Base-by-base conservation (phyloP, 768 basidiomycete genomes). In the Mycena capillaripes region DNA sequence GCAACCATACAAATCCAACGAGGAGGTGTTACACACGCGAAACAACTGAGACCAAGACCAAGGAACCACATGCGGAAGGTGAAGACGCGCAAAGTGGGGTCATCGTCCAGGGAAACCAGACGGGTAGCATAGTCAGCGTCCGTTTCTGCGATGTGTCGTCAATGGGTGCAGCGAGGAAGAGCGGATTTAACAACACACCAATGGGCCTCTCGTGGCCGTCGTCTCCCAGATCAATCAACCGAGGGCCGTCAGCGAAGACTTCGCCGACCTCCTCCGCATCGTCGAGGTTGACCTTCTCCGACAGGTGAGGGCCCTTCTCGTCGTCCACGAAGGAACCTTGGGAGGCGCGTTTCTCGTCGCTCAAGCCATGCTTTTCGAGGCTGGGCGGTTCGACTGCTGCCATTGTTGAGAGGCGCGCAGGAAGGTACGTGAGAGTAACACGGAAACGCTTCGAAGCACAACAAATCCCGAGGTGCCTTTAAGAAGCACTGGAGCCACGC, bases 61-160 rank as follows among this genome's bases (percentile, higher is more conserved):
- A 88, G 77, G 79, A 88, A 83, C 77, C 83, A 82, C 57, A 85
- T 83, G 12, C 87, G 80, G 79, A 88, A 87, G 19, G 86, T 87
- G 66, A 82, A 81, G 3, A 82, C 76, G 0, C 80, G 83, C 7
- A 86, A 77, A 8, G 78, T 76, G 3, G 79, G 77, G 71, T 86
- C 84, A 71, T 87, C 85, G 40, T 85, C 84, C 46, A 85, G 77
- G 12, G 83, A 84, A 50, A 86, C 74, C 29, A 86, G 78, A 46
- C 83, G 83, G 12, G 81, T 77, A 6, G 84, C 80, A 59, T 82
- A 81, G 73, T 85, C 84, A 17, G 75, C 66, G 63, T 80, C 81
- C n/a, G 77, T 81, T 36, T 76, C 81, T 81, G 69, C 14, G 50
- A 9, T 6, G 27, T 9, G 14, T 30, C 9, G 63, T 62, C 3